A percentile compares a stretch with the other conserved stretches of the same genome.
phyloP scores from a whole-genome alignment of 257 asterid species.

The Solanum arcanum region DNA sequence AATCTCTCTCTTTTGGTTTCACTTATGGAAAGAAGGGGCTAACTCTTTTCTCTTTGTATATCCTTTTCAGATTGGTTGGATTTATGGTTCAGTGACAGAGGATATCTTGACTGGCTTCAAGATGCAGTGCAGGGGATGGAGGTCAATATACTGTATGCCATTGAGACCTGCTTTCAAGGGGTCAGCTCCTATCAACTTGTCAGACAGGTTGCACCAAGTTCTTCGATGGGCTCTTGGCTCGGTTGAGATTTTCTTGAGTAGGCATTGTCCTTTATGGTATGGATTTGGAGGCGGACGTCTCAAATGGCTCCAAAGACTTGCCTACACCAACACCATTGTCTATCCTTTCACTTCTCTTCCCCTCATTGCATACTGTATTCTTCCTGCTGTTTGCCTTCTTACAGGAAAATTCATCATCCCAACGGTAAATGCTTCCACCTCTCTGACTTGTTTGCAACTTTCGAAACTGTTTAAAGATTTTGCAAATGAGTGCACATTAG shows the following conservation, averaged over 20 bases:
- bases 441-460: not conserved
- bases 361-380: conserved; percentile 66
- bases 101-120: conserved; percentile 95
- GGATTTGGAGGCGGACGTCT: conserved; percentile 95
- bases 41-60: not conserved
- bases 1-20: not conserved
- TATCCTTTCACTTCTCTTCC: conserved; percentile 98
- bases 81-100: conserved; percentile 94
- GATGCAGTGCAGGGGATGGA: conserved; percentile 99
- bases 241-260: conserved; percentile 82
- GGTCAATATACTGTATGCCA: conserved; percentile 95
- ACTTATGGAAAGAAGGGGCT: not conserved
- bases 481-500: not conserved
- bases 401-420: conserved; percentile 96
- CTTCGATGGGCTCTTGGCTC: conserved; percentile 97
- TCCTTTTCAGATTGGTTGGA: conserved; percentile 77
- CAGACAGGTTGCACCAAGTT: conserved; percentile 94
- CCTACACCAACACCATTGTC: conserved; percentile 85
- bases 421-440: conserved; percentile 41
- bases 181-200: conserved; percentile 94
- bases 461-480: not conserved
- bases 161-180: conserved; percentile 95
- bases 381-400: conserved; percentile 87
- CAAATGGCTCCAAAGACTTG: conserved; percentile 80
- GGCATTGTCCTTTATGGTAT: conserved; percentile 96